Evolutionary conservation across 768 basidiomycete species (phyloP), one percentile per base, ranked within the genome.

Genomic region (Leccinum ochraceum): DNA sequence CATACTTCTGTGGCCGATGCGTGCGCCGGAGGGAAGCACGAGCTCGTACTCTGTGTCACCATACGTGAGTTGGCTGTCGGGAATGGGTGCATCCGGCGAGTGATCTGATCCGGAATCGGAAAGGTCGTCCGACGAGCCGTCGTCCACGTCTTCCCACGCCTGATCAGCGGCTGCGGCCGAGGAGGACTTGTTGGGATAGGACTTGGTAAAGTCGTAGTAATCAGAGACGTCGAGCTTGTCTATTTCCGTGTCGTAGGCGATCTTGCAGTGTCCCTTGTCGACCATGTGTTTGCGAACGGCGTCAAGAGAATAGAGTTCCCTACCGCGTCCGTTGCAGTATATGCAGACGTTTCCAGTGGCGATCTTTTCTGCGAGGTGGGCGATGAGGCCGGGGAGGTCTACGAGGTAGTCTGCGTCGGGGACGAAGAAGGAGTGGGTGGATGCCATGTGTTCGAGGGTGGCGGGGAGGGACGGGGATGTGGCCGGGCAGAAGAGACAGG

Each of bases 221-320:
- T 98, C 95, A 0, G 94, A 92, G 6, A 96, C 65, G 66, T 96
- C 95, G 56, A 95, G 83, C 46, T 87, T 84, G 69, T 98, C 94
- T 42, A 78, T 70, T 66, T 92, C 87, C 1, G 83, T 76, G 60
- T 94, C 92, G 74, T 96, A 98, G 0, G 92, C 90, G 64, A 99
- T 86, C 77, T 97, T 98, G 82, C 95, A 98, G 70, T 99, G 97
- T 60, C 85, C 83, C 77, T 98, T 98, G 80, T 95, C 95, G 44
- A 85, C 62, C 97, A 99, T 99, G 72, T 99, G 97, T 69, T 92
- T 92, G 66, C 95, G 81, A 5, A 93, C 95, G 0, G 95, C 96
- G 4, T 94, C 89, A 56, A 95, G 70, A 16, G 86, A 88, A 59
- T 87, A 84, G 75, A 94, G 94, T 68, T 94, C 94, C 61, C 86